phyloP scores from a whole-genome alignment of 2,329 filamentous ascomycete genomes.

The Proliferodiscus dingleyae region DNA sequence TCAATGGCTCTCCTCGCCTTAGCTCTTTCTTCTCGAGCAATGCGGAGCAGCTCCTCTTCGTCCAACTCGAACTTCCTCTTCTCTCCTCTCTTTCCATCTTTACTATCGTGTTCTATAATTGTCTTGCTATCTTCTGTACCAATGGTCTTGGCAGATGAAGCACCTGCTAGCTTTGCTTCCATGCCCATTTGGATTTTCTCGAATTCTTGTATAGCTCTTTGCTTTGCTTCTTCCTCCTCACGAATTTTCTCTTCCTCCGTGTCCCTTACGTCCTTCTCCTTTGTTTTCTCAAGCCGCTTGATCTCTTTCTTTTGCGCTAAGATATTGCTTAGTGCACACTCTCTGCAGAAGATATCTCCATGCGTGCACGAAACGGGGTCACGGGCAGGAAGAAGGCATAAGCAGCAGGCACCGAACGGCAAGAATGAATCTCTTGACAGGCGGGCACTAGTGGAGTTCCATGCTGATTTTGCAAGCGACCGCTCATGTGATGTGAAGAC shows the following conservation, averaged over 20 bases:
- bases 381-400: constrained; percentile 78
- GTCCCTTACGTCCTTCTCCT: constrained; percentile 58
- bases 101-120: constrained; percentile 36
- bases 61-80: constrained; percentile 79
- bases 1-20: constrained; percentile 67
- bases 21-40: constrained; percentile 63
- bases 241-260: constrained; percentile 53
- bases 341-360: constrained; percentile 91
- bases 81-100: constrained; percentile 36
- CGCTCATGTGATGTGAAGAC: constrained; percentile 95
- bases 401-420: constrained; percentile 79
- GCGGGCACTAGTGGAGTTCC: constrained; percentile 78
- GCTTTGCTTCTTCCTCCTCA: constrained; percentile 64
- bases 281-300: constrained; percentile 67
- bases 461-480: constrained; percentile 71
- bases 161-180: constrained; percentile 33
- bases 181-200: constrained; percentile 76
- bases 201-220: constrained; percentile 72
- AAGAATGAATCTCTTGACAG: constrained; percentile 88
- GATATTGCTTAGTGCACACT: constrained; percentile 90
- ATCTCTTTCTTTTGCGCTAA: constrained; percentile 88
- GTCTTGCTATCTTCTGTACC: constrained; percentile 40
- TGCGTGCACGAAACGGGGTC: constrained; percentile 78
- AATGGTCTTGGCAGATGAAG: constrained; percentile 30
- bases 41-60: constrained; percentile 67